Evolutionary conservation across 2,329 filamentous ascomycete genomes (phyloP).

Genomic region (Paramyrothecium roridum): DNA sequence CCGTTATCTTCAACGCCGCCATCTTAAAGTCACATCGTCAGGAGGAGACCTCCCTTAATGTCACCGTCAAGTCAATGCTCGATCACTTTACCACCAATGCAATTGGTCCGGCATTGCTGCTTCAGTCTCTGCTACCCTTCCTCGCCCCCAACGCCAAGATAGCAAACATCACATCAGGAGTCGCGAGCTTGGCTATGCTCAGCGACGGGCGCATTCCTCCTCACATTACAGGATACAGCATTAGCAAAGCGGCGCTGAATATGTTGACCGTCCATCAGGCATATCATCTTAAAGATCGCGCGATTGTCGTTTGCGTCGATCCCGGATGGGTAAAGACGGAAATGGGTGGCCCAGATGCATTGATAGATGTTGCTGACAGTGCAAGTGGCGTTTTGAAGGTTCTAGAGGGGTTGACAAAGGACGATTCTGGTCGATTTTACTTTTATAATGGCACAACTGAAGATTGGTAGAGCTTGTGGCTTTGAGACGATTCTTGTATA

Average conservation of each 20-base stretch:
- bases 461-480: not conserved
- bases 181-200: not conserved
- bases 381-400: not conserved
- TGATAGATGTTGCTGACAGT: not conserved
- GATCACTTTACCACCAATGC: conserved; percentile 1
- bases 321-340: not conserved
- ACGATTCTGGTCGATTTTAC: not conserved
- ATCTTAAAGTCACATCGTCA: not conserved
- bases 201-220: not conserved
- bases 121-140: not conserved
- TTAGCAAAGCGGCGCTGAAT: not conserved
- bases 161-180: not conserved
- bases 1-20: not conserved
- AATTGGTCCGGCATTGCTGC: not conserved
- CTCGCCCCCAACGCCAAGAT: not conserved
- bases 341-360: not conserved
- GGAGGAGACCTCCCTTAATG: not conserved
- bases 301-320: not conserved
- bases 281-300: not conserved
- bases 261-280: not conserved
- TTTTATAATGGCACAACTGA: not conserved
- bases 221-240: not conserved
- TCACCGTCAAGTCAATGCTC: not conserved
- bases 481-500: too few species aligned
- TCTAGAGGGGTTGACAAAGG: not conserved